Base-by-base conservation (phyloP, 345 rosid genomes). In the Populus nigra region DNA sequence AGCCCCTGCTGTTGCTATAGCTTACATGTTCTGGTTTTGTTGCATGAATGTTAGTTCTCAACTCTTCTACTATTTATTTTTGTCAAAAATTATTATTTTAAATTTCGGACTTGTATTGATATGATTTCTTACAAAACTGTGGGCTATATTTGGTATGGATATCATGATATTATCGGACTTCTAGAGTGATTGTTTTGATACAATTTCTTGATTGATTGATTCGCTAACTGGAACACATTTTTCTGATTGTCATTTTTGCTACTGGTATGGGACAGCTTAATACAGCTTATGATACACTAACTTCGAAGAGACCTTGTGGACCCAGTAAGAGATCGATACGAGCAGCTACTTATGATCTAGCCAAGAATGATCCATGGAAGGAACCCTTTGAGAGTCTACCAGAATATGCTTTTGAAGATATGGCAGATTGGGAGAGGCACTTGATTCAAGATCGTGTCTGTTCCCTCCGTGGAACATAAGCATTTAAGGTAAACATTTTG, bases 371-470 rank as follows among this genome's bases (percentile, higher is more conserved):
- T 84, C 87, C 85, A 0, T 80, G 93, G 94, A 94, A 93, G 84
- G 94, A 90, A 77, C 90, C 91, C 2, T 89, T 94, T 75, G 94
- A 91, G 83, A 90, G 55, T 83, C 94, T 94, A 67, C 90, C 97
- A 8, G 98, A 89, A 73, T 55, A 85, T 71, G 95, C 98, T 22
- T 94, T 94, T 27, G 94, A 86, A 83, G 92, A 84, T 39, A 41
- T 93, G 61, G 93, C 95, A 71, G 94, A 89, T n/a, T 90, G 97
- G 97, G 98, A 94, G 81, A 94, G 98, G 89, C 86, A 86, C 43
- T 71, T 89, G 84, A 93, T 94, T 85, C 90, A 88, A 75, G 94
- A 91, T 38, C 88, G 86, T 31, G 87, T 94, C 8, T 85, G 80
- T 43, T 79, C 93, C 65, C 83, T 88, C 66, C 91, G 88, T 0